Conservation (phyloP, 805 yeast species). For the Barnettozyma vustinii region DNA sequence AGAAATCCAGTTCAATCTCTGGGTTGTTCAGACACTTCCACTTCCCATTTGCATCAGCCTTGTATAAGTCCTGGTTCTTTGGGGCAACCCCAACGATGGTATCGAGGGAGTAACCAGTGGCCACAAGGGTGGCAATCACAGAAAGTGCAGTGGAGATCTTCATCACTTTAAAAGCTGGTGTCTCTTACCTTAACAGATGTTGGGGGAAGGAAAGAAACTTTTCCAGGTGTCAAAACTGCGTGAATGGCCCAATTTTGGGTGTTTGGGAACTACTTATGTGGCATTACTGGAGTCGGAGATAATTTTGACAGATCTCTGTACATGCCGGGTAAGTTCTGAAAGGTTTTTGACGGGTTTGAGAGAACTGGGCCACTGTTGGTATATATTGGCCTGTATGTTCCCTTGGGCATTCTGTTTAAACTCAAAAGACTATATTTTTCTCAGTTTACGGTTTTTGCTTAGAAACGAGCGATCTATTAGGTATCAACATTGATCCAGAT, state of each 20-base stretch:
- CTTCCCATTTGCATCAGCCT: conserved; percentile 43
- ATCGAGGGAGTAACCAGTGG: conserved; percentile 1
- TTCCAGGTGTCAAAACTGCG: neutral
- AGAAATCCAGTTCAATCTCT: conserved; percentile 50
- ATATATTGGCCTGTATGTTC: too few species aligned
- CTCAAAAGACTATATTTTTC: too few species aligned
- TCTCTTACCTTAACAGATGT: neutral
- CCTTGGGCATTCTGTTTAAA: too few species aligned
- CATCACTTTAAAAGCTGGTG: neutral
- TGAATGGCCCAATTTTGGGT: neutral
- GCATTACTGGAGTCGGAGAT: neutral
- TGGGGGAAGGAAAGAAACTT: neutral
- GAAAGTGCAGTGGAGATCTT: conserved; percentile 3
- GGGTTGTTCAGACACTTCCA: conserved; percentile 74
- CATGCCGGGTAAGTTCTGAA: neutral
- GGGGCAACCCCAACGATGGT: conserved; percentile 21
- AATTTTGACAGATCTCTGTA: neutral
- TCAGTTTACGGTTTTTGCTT: too few species aligned
- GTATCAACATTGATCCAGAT: too few species aligned
- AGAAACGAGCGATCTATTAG: too few species aligned
- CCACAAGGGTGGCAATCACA: neutral
- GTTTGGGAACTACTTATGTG: neutral
- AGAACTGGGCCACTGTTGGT: too few species aligned
- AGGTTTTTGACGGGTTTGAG: neutral
- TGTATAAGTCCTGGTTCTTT: conserved; percentile 36